Base-by-base conservation (phyloP, 2,329 filamentous ascomycete species). In the Epichloe sp. region DNA sequence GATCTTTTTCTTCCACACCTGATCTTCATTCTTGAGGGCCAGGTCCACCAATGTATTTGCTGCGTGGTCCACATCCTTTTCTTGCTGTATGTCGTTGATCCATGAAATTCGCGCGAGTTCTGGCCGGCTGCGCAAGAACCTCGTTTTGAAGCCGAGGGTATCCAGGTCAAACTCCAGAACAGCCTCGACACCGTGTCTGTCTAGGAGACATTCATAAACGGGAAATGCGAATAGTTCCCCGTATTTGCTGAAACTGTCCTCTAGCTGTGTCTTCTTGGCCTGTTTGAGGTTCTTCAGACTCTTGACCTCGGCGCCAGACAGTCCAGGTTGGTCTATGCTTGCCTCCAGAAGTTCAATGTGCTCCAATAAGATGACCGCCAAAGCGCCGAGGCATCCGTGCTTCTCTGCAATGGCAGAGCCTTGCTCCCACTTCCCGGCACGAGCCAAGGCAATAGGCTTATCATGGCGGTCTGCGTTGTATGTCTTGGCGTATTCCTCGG, bases 1-100 rank as follows among this genome's bases (percentile, higher is more conserved):
- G 36, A 95, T 86, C 66, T 94, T 93, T 71, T 95, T 94, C 68
- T 82, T 88, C 91, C 91, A 97, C 4, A 93, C 70, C 59, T 90
- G 85, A 49, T 80, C 78, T 65, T 96, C 90, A 50, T 81, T 79
- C 47, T 76, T 75, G 19, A 83, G 71, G 0, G 87, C 89, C 19
- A 90, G 74, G 7, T 79, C 72, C 43, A 86, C 72, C 45, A 98
- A 75, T 0, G 83, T 85, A 42, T 80, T 71, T 5, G 85, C 83
- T 11, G 91, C 90, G 51, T 80, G 77, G 12, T 79, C 73, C 55
- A 88, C 88, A 59, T 95, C 82, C 53, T 82, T 76, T 62, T 93
- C 86, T 23, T 79, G 77, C 54, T 82, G 75, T 7, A 97, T 77
- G 63, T 97, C 90, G 63, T 98, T 94, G 69, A 98, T 95, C 93